phyloP scores from a whole-genome alignment of 1,139 yeast genomes.

The Candida glucosophila region DNA sequence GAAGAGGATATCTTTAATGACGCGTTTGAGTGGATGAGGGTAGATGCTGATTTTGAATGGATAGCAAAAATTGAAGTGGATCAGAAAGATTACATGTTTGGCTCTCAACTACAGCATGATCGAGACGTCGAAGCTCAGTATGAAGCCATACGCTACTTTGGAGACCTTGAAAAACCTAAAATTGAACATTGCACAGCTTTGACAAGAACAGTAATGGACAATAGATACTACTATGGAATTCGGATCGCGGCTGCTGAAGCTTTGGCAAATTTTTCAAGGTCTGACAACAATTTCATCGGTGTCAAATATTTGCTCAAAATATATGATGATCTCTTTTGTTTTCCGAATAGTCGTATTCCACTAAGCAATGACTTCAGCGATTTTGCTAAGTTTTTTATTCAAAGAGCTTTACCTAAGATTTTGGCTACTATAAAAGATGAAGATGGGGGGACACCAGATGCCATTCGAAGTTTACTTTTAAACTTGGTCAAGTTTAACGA shows the following conservation, averaged over 20 bases:
- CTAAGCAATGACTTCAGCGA: slow-evolving; percentile 73
- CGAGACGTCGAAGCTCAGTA: slow-evolving; percentile 93
- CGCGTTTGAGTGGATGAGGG: slow-evolving; percentile 95
- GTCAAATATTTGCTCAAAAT: slow-evolving; percentile 63
- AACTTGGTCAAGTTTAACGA: slow-evolving; percentile 79
- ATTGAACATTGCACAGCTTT: slow-evolving; percentile 70
- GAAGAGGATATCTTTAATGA: slow-evolving; percentile 65
- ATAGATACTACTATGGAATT: slow-evolving; percentile 81
- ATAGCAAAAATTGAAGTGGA: slow-evolving; percentile 71
- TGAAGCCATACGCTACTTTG: slow-evolving; percentile 74
- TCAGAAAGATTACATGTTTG: slow-evolving; percentile 94
- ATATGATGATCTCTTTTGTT: slow-evolving; percentile 66
- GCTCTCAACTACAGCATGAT: slow-evolving; percentile 89
- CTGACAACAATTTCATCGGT: slow-evolving; percentile 61
- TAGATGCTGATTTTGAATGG: slow-evolving; percentile 98
- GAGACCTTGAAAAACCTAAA: slow-evolving; percentile 46
- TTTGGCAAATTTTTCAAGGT: slow-evolving; percentile 56
- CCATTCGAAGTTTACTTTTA: slow-evolving; percentile 53
- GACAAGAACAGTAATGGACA: slow-evolving; percentile 74
- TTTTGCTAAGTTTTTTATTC: slow-evolving; percentile 58
- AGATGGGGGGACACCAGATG: slow-evolving; percentile 59
- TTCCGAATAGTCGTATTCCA: slow-evolving; percentile 58
- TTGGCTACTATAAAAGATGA: slow-evolving; percentile 54
- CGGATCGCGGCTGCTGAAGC: slow-evolving; percentile 83
- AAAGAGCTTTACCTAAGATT: slow-evolving; percentile 58